Conservation (phyloP, 2,329 filamentous ascomycete species). For the Ceratocystis variospora region DNA sequence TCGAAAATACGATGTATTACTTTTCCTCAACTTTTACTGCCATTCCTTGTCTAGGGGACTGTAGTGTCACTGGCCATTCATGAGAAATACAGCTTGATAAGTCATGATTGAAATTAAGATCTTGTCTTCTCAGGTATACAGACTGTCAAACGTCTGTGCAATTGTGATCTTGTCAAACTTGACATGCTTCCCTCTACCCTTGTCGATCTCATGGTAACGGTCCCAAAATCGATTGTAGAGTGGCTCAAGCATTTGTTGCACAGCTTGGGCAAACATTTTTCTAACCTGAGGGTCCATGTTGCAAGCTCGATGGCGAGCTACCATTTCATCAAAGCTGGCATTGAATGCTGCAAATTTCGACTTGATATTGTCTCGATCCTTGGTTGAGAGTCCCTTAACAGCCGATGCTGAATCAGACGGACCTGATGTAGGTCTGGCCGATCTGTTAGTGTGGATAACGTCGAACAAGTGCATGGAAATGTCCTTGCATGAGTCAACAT, state of each 20-base stretch:
- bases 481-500: constrained; percentile 80
- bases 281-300: constrained; percentile 87
- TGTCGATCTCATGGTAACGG: constrained; percentile 92
- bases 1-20: too few relatives aligned
- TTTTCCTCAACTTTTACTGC: too few relatives aligned
- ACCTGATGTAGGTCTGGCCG: constrained; percentile 56
- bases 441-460: constrained; percentile 76
- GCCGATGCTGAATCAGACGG: constrained; percentile 71
- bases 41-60: too few relatives aligned
- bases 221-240: constrained; percentile 94
- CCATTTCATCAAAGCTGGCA: constrained; percentile 73
- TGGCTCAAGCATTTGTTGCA: constrained; percentile 84
- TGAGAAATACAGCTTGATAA: neutral
- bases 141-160: constrained; percentile 46
- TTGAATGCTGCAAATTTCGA: constrained; percentile 93
- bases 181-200: constrained; percentile 94
- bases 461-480: constrained; percentile 75
- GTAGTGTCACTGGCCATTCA: too few relatives aligned
- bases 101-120: neutral
- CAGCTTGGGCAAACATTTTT: constrained; percentile 63
- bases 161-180: constrained; percentile 88
- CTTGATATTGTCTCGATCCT: constrained; percentile 94
- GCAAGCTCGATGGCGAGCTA: constrained; percentile 66
- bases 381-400: constrained; percentile 68
- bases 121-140: constrained; percentile 24